Evolutionary conservation across 306 rosid genomes (phyloP), one percentile per base, ranked within the genome.

Genomic region (Vigna hirtella): DNA sequence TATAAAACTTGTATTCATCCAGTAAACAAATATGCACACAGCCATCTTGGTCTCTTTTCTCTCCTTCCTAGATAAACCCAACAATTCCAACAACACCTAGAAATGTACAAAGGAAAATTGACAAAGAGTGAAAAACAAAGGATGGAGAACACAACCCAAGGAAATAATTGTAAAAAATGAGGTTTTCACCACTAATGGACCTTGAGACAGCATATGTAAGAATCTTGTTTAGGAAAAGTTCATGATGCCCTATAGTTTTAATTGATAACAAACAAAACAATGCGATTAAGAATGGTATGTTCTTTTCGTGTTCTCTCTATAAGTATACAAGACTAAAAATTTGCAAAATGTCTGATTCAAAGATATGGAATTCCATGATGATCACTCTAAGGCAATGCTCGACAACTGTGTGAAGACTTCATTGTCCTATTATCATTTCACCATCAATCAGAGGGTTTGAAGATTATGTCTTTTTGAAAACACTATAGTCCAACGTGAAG

Each of bases 41-140:
- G 28, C 53, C 56, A 17, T 52, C 34, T 34, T 52, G 52, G 49
- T 30, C 15, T 10, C 30, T 70, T 69, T 48, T n/a, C 17, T 70
- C 32, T 50, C 34, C n/a, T 52, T 62, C 49, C 76, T 32, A 42
- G 17, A 9, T 18, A 42, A 66, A 66, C 17, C 12, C 26, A 43
- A 43, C 20, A 3, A 40, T 66, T 66, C 55, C 43, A 18, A 30
- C 48, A n/a, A 5, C n/a, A 40, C 49, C 30, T 28, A 26, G 66
- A 51, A 77, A 36, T 66, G 47, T 73, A 59, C 32, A 57, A 72
- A 6, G 24, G 47, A 52, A 34, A 26, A 36, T 30, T 12, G 17
- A 70, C 18, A 76, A 38, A 17, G 70, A 56, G 32, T 18, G 70
- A 30, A 43, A 55, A 22, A 64, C 47, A 80, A 62, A 30, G 26